Percentiles rank a stretch among this genome's conserved stretches.
Evolutionary conservation across 192 early-diverging fungal species (phyloP).

Genomic region (Linnemannia hyalina): DNA sequence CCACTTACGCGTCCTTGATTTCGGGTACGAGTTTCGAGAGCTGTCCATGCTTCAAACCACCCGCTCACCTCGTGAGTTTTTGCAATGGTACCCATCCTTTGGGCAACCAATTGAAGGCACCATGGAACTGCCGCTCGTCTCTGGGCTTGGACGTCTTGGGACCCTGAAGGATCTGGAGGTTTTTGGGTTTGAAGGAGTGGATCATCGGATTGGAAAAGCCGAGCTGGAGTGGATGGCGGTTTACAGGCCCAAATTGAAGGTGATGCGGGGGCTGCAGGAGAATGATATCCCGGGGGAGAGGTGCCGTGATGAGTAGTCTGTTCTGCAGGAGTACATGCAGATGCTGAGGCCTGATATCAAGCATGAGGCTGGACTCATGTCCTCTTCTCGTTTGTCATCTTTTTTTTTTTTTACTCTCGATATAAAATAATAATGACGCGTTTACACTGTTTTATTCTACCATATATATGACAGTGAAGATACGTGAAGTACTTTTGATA

Average conservation of each 20-base stretch:
- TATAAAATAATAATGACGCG: too few species aligned
- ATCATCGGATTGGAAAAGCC: not conserved
- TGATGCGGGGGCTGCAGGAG: not conserved
- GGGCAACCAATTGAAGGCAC: not conserved
- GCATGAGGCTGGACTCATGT: not conserved
- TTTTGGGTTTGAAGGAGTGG: not conserved
- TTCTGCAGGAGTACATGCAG: not conserved
- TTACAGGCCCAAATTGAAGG: not conserved
- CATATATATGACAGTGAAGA: too few species aligned
- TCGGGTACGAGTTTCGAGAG: not conserved
- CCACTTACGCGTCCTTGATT: not conserved
- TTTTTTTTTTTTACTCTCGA: not conserved
- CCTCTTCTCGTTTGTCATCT: not conserved
- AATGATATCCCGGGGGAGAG: not conserved
- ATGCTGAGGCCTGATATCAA: not conserved
- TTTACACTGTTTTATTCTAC: too few species aligned
- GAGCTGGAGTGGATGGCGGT: not conserved
- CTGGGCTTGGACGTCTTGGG: not conserved
- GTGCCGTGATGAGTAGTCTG: not conserved
- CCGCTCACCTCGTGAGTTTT: not conserved
- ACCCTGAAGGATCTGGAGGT: not conserved
- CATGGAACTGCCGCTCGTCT: not conserved
- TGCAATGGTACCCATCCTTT: not conserved
- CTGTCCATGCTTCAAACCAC: not conserved
- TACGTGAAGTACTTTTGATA: not conserved